Base-by-base conservation (phyloP, 129 eudicot species). In the Cynara cardunculus region DNA sequence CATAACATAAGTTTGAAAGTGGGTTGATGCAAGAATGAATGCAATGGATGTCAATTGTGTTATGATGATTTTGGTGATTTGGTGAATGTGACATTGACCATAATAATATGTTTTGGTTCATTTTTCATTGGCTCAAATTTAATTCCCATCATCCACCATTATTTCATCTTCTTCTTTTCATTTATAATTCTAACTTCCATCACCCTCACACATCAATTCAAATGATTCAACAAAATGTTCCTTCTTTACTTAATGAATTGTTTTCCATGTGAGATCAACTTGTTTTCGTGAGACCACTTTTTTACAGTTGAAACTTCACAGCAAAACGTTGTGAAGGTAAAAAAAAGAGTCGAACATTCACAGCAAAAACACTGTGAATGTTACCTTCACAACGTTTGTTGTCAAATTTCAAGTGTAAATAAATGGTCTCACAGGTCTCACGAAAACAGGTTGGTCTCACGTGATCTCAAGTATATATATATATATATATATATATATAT, bases 1-100 rank as follows among this genome's bases (percentile, higher is more conserved):
- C 24, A 65, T 21, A 64, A 22, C 1, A 64, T 62, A 19, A 19
- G 24, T 18, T 76, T 76, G 49, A 61, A 61, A 18, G 67, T 61
- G 78, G 69, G 69, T 31, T 25, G 27, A 66, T 56, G 5, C 0
- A 2, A 26, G 46, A 28, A 28, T 82, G 2, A 82, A 83, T 83
- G 53, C 66, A 35, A 59, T 59, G n/a, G 22, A 18, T 59, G 59
- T 83, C 78, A 76, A 11, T 24, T 70, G 46, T 18, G 6, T 41
- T 27, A 81, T 74, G 35, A 82, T 53, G 81, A 69, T 70, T 70
- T 34, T 70, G 22, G 39, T 37, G 77, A 71, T 76, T 70, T 35
- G 49, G 61, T 77, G 86, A 76, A 56, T 53, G 44, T 74, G 73
- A 82, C 72, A 76, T 76, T 82, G 76, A 69, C 85, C 69, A 46